These are phyloP conservation scores for Brassica balearica DNA, from an alignment of 441 rosid genomes.

Conservation along the genomic window DNA sequence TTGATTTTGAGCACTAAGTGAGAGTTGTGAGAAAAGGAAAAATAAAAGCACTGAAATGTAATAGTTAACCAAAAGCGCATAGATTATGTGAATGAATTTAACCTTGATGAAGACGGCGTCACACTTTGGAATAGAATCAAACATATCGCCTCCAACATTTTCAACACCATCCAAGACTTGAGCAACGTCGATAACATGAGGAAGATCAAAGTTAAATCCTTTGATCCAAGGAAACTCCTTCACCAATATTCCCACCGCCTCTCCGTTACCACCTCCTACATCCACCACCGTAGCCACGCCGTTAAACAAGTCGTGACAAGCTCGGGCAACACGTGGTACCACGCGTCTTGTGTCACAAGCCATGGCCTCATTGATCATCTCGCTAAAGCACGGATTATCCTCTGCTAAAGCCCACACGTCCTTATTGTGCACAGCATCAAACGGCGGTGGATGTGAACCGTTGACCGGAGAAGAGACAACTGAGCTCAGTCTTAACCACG, in stretches of 20 bases:
- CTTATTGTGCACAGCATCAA: slow-evolving; percentile 55
- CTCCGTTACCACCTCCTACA: slow-evolving; percentile 79
- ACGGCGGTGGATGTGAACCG: slow-evolving; percentile 46
- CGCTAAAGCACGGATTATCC: slow-evolving; percentile 47
- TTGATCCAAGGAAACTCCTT: slow-evolving; percentile 63
- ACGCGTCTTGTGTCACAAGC: slow-evolving; percentile 58
- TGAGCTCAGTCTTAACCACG: slow-evolving; percentile 61
- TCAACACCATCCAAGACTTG: slow-evolving; percentile 47
- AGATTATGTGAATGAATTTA: background rate
- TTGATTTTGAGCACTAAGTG: background rate
- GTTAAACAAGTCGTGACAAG: slow-evolving; percentile 60
- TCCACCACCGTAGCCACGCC: slow-evolving; percentile 65
- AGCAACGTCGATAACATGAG: slow-evolving; percentile 60
- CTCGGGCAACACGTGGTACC: slow-evolving; percentile 46
- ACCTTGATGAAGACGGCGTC: slow-evolving; percentile 58
- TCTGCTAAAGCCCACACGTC: slow-evolving; percentile 62
- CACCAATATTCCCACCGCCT: slow-evolving; percentile 53
- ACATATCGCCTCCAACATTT: slow-evolving; percentile 62
- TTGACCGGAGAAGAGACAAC: slow-evolving; percentile 34
- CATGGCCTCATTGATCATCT: slow-evolving; percentile 67
- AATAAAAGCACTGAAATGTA: background rate
- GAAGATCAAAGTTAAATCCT: slow-evolving; percentile 77
- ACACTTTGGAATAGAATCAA: slow-evolving; percentile 51
- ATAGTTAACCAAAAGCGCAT: slow-evolving; percentile 1
- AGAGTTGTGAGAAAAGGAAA: background rate